Evolutionary conservation across 345 rosid genomes (phyloP).

Genomic region (Excoecaria agallocha): DNA sequence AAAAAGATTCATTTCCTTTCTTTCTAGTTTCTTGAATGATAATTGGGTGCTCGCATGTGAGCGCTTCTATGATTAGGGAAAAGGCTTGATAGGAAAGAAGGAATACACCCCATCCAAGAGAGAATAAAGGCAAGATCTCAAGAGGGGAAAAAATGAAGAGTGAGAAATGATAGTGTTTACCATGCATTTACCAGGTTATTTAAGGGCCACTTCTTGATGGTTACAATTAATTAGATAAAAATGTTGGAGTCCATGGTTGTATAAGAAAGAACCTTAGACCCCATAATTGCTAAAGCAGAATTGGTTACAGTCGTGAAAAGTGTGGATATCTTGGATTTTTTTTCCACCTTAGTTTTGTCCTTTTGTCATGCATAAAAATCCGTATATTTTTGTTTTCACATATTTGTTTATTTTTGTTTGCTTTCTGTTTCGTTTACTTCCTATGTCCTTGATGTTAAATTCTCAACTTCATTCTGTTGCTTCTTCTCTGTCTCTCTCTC

Average conservation of each 20-base stretch:
- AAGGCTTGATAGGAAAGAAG: too few relatives aligned
- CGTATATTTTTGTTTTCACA: background rate
- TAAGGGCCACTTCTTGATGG: background rate
- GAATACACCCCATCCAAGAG: too few relatives aligned
- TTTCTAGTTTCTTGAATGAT: background rate
- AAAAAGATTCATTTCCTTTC: background rate
- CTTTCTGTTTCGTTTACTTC: slow-evolving; percentile 11
- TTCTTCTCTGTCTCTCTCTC: slow-evolving; percentile 6
- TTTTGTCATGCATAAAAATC: background rate
- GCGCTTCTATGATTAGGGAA: too few relatives aligned
- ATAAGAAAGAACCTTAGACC: background rate
- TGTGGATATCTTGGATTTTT: background rate
- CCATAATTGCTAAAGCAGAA: background rate
- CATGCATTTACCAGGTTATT: too few relatives aligned
- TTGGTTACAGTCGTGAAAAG: background rate
- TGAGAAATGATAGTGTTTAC: too few relatives aligned
- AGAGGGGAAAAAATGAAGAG: too few relatives aligned
- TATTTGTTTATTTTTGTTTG: background rate
- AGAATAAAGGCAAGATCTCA: too few relatives aligned
- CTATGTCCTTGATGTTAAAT: background rate
- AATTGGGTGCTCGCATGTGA: background rate
- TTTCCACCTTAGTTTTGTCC: background rate
- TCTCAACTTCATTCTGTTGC: slow-evolving; percentile 2
- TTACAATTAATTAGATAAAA: background rate
- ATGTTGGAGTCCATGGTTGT: background rate